These are phyloP conservation scores for Russula sp. DNA, from an alignment of 768 basidiomycete genomes.

Conservation along the genomic window DNA sequence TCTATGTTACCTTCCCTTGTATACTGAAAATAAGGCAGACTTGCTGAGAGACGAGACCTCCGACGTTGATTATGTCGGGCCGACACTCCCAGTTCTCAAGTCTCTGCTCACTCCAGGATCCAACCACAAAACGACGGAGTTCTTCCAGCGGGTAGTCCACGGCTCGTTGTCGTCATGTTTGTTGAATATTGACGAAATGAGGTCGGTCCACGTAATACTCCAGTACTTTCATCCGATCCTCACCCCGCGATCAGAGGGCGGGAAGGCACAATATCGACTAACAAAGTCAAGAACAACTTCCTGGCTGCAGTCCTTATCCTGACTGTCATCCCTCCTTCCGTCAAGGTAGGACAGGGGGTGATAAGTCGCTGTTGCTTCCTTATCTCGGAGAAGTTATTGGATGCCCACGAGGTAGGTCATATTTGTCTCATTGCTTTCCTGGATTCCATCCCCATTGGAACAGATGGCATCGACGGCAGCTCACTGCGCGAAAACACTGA, in stretches of 20 bases:
- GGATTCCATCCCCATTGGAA: background rate
- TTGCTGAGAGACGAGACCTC: constrained; percentile 81
- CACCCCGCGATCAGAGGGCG: constrained; percentile 51
- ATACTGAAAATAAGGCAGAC: constrained; percentile 37
- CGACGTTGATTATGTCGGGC: constrained; percentile 70
- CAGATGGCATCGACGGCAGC: constrained; percentile 79
- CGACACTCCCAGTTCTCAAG: constrained; percentile 77
- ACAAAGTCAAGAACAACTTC: constrained; percentile 88
- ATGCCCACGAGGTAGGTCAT: constrained; percentile 52
- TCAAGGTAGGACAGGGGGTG: constrained; percentile 62
- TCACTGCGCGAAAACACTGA: constrained; percentile 83
- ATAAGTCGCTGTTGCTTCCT: constrained; percentile 82
- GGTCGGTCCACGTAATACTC: constrained; percentile 42
- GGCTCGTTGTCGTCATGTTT: constrained; percentile 82
- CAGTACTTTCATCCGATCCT: background rate
- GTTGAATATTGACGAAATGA: constrained; percentile 84
- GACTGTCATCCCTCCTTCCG: constrained; percentile 61
- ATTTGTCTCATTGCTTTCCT: background rate
- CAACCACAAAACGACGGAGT: constrained; percentile 37
- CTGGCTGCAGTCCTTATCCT: constrained; percentile 79
- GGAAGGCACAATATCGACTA: constrained; percentile 61
- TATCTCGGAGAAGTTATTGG: constrained; percentile 73
- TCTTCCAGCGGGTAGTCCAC: constrained; percentile 58
- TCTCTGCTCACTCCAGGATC: constrained; percentile 52
- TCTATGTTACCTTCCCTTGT: background rate